A percentile compares a stretch with the other conserved stretches of the same genome.
Evolutionary conservation across 2,329 filamentous ascomycete species (phyloP).

Genomic region (Ramularia endophylla): DNA sequence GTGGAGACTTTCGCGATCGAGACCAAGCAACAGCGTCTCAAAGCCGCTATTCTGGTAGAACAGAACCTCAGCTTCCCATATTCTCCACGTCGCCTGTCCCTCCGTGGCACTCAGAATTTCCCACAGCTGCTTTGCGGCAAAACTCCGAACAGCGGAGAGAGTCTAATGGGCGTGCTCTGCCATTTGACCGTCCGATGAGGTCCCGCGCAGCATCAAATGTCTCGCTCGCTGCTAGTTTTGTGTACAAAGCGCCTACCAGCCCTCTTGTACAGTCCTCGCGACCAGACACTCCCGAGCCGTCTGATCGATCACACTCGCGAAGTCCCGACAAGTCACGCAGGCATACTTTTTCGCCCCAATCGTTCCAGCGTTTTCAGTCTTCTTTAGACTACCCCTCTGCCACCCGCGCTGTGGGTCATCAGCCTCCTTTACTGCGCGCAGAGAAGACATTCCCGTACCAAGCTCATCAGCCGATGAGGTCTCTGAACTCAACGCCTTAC

Average conservation of each 20-base stretch:
- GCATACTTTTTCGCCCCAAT: constrained; percentile 64
- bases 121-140: constrained; percentile 31
- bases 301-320: constrained; percentile 31
- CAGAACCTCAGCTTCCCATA: constrained; percentile 17
- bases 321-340: constrained; percentile 53
- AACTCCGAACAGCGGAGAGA: constrained; percentile 12
- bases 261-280: constrained; percentile 64
- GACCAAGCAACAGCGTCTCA: constrained; percentile 21
- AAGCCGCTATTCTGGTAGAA: constrained; percentile 12
- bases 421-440: constrained; percentile 46
- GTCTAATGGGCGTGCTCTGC: constrained; percentile 6
- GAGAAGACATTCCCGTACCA: constrained; percentile 63
- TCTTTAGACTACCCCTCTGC: constrained; percentile 30
- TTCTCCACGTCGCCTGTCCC: constrained; percentile 49
- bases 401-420: constrained; percentile 18
- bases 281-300: constrained; percentile 29
- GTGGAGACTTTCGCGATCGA: constrained; percentile 55
- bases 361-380: constrained; percentile 47
- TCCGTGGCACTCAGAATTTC: constrained; percentile 51
- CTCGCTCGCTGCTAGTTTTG: constrained; percentile 71
- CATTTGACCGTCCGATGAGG: constrained; percentile 15
- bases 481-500: constrained; percentile 54
- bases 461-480: constrained; percentile 71
- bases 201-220: constrained; percentile 48
- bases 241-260: constrained; percentile 83